Conservation (phyloP, 2,329 filamentous ascomycete species). For the Ceratocystis alfenasii region DNA sequence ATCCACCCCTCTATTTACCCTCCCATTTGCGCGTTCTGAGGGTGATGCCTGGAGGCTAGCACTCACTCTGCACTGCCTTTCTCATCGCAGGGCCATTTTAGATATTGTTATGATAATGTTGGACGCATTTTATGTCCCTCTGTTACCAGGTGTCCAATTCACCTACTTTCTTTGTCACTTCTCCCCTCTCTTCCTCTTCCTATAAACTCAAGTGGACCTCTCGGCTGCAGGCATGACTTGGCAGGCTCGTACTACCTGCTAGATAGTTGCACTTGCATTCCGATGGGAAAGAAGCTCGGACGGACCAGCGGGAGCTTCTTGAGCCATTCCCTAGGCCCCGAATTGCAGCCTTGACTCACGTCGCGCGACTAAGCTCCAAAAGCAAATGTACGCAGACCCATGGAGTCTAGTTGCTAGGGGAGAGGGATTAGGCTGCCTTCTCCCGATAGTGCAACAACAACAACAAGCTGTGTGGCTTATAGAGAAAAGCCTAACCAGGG, state of each 20-base stretch:
- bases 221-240: neutral
- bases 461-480: too few relatives aligned
- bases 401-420: neutral
- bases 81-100: neutral
- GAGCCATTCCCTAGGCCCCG: too few relatives aligned
- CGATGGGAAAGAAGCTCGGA: neutral
- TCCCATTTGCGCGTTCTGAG: neutral
- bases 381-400: neutral
- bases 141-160: neutral
- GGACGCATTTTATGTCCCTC: neutral
- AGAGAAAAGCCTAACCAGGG: too few relatives aligned
- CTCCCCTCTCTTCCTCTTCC: neutral
- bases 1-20: neutral
- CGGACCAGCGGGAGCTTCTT: constrained; percentile 3
- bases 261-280: neutral
- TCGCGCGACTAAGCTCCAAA: neutral
- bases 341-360: neutral
- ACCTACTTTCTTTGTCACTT: neutral
- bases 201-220: neutral
- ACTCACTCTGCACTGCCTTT: neutral
- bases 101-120: neutral
- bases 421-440: neutral
- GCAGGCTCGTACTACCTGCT: constrained; percentile 1
- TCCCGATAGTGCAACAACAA: too few relatives aligned
- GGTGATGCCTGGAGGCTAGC: neutral